A percentile compares a stretch with the other conserved stretches of the same genome.
Conservation (phyloP, 305 asterid genomes). For the Lippia alba region DNA sequence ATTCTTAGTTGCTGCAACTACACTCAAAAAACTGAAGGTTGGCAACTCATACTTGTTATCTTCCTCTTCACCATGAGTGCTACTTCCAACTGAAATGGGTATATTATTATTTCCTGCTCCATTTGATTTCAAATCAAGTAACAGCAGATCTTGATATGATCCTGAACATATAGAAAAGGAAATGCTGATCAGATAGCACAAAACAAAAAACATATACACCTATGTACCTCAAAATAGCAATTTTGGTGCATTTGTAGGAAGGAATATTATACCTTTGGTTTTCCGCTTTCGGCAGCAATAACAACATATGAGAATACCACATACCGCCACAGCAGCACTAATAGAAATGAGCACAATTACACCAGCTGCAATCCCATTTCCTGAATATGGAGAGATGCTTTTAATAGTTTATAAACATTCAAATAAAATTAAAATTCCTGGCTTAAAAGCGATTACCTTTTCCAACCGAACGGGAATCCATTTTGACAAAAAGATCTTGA, state of each 20-base stretch:
- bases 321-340: neutral
- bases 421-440: neutral
- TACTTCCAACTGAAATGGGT: neutral
- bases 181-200: neutral
- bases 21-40: constrained; percentile 24
- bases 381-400: neutral
- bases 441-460: neutral
- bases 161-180: neutral
- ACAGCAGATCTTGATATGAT: neutral
- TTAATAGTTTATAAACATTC: neutral
- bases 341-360: neutral
- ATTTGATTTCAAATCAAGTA: constrained; percentile 16
- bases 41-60: constrained; percentile 18
- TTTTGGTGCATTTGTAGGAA: neutral
- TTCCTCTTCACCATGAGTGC: neutral
- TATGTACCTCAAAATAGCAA: neutral
- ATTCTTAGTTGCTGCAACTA: constrained; percentile 22
- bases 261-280: neutral
- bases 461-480: neutral
- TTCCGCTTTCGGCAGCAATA: neutral
- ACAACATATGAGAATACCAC: neutral
- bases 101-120: neutral
- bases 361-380: neutral
- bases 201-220: neutral
- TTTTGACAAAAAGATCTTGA: constrained; percentile 22